These are phyloP conservation scores for Emericellopsis terricola DNA, from an alignment of 495 filamentous ascomycete species.

Conservation along the genomic window DNA sequence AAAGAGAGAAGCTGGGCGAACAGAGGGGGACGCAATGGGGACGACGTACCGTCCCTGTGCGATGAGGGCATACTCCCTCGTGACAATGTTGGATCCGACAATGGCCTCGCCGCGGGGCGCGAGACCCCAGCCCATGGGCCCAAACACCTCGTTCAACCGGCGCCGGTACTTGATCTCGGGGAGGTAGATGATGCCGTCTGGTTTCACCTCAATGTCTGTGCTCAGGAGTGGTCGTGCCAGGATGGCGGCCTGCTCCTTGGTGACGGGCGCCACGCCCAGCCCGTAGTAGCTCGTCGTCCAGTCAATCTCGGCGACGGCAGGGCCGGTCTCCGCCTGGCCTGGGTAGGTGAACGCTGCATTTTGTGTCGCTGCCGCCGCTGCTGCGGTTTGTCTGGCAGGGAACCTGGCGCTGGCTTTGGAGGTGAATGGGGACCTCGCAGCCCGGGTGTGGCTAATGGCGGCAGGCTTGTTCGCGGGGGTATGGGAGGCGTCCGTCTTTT, in stretches of 20 bases:
- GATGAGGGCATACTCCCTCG: slow-evolving; percentile 86
- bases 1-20: too few species aligned
- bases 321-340: too few species aligned
- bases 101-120: slow-evolving; percentile 82
- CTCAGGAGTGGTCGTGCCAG: slow-evolving; percentile 47
- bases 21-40: not conserved
- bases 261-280: slow-evolving; percentile 56
- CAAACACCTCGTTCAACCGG: slow-evolving; percentile 82
- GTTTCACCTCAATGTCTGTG: slow-evolving; percentile 87
- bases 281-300: slow-evolving; percentile 92
- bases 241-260: slow-evolving; percentile 52
- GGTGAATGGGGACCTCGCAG: too few species aligned
- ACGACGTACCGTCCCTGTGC: slow-evolving; percentile 65
- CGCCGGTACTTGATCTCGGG: slow-evolving; percentile 97
- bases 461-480: not conserved
- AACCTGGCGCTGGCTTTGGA: not conserved
- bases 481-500: not conserved
- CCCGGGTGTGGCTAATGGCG: slow-evolving; percentile 1
- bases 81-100: slow-evolving; percentile 74
- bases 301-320: slow-evolving; percentile 58
- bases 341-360: too few species aligned
- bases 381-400: not conserved
- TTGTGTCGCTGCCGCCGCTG: not conserved
- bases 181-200: slow-evolving; percentile 88
- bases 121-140: slow-evolving; percentile 88